Evolutionary conservation across 1,284 basidiomycete genomes (phyloP), one percentile per base, ranked within the genome.

Genomic region (Trichosporon ovoides): DNA sequence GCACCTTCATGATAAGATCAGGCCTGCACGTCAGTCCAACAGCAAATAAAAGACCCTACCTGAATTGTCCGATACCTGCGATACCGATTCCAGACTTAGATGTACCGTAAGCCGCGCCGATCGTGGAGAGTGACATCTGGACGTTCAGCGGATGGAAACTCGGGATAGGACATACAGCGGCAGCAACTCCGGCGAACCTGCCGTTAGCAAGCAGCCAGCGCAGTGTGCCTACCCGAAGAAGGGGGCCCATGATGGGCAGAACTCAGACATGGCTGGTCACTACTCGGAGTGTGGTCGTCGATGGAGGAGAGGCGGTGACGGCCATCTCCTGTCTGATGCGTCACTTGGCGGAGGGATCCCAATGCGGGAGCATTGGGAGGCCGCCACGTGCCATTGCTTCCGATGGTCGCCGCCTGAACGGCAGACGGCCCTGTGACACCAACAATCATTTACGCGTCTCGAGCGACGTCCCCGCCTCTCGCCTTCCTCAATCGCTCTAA

Each of bases 71-170:
- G 65, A 98, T 80, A 52, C 95, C 96, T 60, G 95, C 88, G 75
- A 98, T 98, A 55, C 95, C 96, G 69, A 99, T 97, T 50, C 96
- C 96, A 50, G 95, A 85, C 79, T 99, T 99, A 52, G 94, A 86
- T 0, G 96, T 99, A 43, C 96, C 96, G 78, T 91, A 94, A 18
- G 95, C 94, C 62, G 95, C 95, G 65, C 96, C 95, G 48, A 96
- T 81, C 65, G 94, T 82, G 72, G 73, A 74, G 49, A 78, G 65
- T 16, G 72, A 65, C 73, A 78, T 78, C 76, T 78, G 59, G 20
- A 28, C 18, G 18, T 37, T 3, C 14, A 31, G 18, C 22, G 16
- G n/a, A 14, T 33, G 22, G 48, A 34, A 13, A 19, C 13, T 20
- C 13, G 7, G 11, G 37, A n/a, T n/a, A 11, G 33, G n/a, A 68